Base-by-base conservation (phyloP, 768 basidiomycete genomes). In the Cyclocybe cylindracea region DNA sequence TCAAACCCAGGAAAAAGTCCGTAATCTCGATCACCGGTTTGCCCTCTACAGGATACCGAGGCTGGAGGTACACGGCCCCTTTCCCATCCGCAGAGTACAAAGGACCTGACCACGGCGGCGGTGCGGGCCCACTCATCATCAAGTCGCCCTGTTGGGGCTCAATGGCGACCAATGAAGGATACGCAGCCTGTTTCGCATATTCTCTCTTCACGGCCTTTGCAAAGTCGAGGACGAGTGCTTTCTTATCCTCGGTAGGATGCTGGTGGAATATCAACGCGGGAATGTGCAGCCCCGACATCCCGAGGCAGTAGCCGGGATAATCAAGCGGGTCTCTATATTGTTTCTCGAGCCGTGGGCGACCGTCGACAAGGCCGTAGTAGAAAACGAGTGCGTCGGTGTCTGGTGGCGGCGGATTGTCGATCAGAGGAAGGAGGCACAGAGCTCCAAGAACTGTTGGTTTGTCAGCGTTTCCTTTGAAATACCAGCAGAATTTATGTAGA, bases 221-320 rank as follows among this genome's bases (percentile, higher is more conserved):
- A 29, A 51, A 54, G 13, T 48, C 52, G 24, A 60, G 38, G 6
- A 60, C 55, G 0, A 56, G 38, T 11, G 32, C 46, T 33, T 52
- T 60, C 32, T 52, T 53, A 10, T 60, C 53, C 11, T 54, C 41
- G 10, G 38, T 39, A 10, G 52, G 38, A 49, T 54, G 52, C 5
- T 46, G 31, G 24, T 60, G 48, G 52, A 54, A 56, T 5, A 50
- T 40, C 10, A 49, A 51, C 10, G 50, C 55, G 10, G 55, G 50
- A 10, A 60, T 54, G 10, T 54, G 52, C 13, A 60, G 38, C 13
- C 45, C 35, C 2, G 58, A 60, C 48, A 60, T 53, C 4, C 55
- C 58, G 18, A 60, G 52, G 42, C 58, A 60, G 40, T 60, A 60
- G 39, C 55, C 58, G 14, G 58, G 58, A 37, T 57, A 60, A 2